Evolutionary conservation across 805 yeast genomes (phyloP).

Genomic region (Yarrowia sp.): DNA sequence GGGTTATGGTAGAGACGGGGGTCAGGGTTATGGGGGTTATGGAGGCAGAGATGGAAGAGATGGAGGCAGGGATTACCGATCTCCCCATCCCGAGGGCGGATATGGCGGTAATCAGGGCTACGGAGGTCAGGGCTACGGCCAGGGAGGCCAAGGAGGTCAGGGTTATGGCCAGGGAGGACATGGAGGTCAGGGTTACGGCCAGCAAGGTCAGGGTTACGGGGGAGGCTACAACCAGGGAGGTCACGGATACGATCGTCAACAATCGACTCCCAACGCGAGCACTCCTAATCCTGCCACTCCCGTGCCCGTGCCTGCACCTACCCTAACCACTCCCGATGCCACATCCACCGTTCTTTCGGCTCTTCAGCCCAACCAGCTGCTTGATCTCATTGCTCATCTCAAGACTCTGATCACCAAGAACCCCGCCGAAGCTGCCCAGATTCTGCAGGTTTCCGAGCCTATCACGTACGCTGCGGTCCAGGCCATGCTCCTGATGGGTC

Average conservation of each 20-base stretch:
- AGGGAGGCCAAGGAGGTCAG: background rate
- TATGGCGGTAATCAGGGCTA: background rate
- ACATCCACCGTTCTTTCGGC: conserved; percentile 52
- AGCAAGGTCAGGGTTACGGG: conserved; percentile 34
- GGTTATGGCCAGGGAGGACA: background rate
- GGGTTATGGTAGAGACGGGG: conserved; percentile 1
- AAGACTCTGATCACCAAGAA: conserved; percentile 63
- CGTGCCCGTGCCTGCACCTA: conserved; percentile 34
- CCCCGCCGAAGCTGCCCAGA: conserved; percentile 64
- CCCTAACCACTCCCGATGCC: conserved; percentile 59
- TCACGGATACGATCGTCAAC: conserved; percentile 7
- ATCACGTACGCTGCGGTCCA: conserved; percentile 80
- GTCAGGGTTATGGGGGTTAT: conserved; percentile 7
- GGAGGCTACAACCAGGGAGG: conserved; percentile 23
- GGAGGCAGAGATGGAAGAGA: background rate
- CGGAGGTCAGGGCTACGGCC: background rate
- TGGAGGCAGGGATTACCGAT: background rate
- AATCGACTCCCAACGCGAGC: background rate
- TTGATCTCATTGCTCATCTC: conserved; percentile 61
- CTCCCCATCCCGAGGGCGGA: conserved; percentile 8
- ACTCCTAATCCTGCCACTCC: conserved; percentile 12
- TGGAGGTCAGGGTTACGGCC: background rate
- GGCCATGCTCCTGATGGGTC: conserved; percentile 57
- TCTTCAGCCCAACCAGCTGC: conserved; percentile 59
- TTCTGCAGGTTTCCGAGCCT: conserved; percentile 67